These are phyloP conservation scores for Psilocybe subaeruginosa DNA, from an alignment of 768 basidiomycete species.

Conservation along the genomic window DNA sequence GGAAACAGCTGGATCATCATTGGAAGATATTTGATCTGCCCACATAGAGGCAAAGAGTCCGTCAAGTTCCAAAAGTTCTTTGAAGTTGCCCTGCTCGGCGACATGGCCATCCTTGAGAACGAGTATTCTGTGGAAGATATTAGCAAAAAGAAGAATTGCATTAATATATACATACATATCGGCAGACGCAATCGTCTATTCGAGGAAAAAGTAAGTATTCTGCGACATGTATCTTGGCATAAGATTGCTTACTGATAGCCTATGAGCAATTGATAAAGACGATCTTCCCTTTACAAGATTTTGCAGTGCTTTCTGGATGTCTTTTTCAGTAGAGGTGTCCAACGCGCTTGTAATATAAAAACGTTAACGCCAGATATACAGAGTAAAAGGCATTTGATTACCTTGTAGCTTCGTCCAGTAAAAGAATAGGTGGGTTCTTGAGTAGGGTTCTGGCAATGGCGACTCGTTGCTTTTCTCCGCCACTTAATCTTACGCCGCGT, in stretches of 20 bases:
- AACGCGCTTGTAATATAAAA: conserved; percentile 55
- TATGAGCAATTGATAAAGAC: conserved; percentile 79
- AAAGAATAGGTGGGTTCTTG: conserved; percentile 81
- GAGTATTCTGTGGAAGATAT: conserved; percentile 61
- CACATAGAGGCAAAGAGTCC: conserved; percentile 87
- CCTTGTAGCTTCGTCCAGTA: conserved; percentile 82
- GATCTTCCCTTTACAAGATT: conserved; percentile 76
- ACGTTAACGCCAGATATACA: conserved; percentile 1
- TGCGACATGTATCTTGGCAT: conserved; percentile 3
- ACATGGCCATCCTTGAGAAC: conserved; percentile 92
- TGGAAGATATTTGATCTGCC: conserved; percentile 78
- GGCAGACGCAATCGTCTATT: conserved; percentile 57
- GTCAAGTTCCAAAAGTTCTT: conserved; percentile 70
- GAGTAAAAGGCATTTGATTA: conserved; percentile 21
- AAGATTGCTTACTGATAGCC: conserved; percentile 62
- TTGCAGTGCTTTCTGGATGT: conserved; percentile 87
- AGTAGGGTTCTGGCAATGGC: conserved; percentile 86
- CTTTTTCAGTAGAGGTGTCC: conserved; percentile 89
- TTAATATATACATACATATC: conserved; percentile 51
- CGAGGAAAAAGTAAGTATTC: conserved; percentile 19
- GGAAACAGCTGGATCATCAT: conserved; percentile 51
- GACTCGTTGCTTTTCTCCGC: conserved; percentile 90
- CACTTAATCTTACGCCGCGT: conserved; percentile 80
- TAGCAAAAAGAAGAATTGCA: conserved; percentile 2
- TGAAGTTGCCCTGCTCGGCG: conserved; percentile 80